Percentiles rank a stretch among this genome's conserved stretches.
Evolutionary conservation across 2,329 filamentous ascomycete genomes (phyloP).

Genomic region (Verruconis gallopava): DNA sequence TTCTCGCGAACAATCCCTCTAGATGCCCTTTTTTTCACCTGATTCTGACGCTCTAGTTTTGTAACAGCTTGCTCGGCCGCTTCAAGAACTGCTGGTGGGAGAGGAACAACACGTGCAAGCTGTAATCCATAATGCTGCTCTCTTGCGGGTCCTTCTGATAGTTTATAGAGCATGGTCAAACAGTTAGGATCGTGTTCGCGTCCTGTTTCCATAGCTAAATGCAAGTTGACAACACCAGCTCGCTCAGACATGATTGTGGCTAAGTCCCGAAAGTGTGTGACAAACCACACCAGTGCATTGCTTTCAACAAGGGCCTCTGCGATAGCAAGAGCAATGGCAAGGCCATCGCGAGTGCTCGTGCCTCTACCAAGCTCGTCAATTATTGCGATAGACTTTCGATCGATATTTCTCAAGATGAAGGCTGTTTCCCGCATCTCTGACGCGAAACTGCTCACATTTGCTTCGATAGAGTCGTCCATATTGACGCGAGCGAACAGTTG

Average conservation of each 20-base stretch:
- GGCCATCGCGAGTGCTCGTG: conserved; percentile 76
- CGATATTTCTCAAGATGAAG: conserved; percentile 78
- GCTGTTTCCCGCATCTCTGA: conserved; percentile 94
- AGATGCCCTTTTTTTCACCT: conserved; percentile 46
- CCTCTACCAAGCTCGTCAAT: conserved; percentile 88
- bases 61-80: conserved; percentile 54
- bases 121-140: conserved; percentile 74
- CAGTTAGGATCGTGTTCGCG: conserved; percentile 16
- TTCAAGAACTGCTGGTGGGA: conserved; percentile 55
- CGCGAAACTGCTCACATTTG: conserved; percentile 86
- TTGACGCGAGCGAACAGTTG: conserved; percentile 82
- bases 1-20: conserved; percentile 45
- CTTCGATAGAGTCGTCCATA: conserved; percentile 75
- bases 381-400: conserved; percentile 62
- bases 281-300: conserved; percentile 73
- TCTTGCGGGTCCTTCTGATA: conserved; percentile 56
- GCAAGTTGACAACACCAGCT: conserved; percentile 68
- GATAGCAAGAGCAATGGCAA: conserved; percentile 81
- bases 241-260: conserved; percentile 62
- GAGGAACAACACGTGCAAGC: conserved; percentile 60
- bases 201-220: conserved; percentile 59
- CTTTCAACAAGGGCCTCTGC: conserved; percentile 76
- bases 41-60: conserved; percentile 44
- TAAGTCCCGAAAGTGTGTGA: conserved; percentile 81
- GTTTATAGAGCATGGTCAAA: conserved; percentile 82